Conservation (phyloP, 2,329 filamentous ascomycete species). For the Aspergillus sp. region DNA sequence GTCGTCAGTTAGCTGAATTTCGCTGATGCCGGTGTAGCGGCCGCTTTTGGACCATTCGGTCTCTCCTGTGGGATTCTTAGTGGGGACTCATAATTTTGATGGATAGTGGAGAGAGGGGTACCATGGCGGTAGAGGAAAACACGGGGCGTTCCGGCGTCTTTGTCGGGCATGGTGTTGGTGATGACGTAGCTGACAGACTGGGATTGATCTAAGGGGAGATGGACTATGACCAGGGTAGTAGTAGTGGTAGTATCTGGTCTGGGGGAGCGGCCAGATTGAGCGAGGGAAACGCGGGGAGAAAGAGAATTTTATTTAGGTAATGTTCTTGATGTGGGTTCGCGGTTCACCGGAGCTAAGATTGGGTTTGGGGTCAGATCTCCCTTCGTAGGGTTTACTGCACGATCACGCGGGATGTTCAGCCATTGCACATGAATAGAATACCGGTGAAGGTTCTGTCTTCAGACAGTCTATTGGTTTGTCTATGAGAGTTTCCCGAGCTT, state of each 20-base stretch:
- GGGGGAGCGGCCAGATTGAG: background rate
- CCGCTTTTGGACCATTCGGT: constrained; percentile 13
- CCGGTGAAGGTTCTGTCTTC: too few species aligned
- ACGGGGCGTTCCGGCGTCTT: constrained; percentile 36
- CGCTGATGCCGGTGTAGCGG: constrained; percentile 66
- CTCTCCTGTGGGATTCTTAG: constrained; percentile 1
- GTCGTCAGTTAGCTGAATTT: constrained; percentile 44
- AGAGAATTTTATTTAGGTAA: too few species aligned
- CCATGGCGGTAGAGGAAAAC: constrained; percentile 44
- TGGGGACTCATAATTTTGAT: background rate
- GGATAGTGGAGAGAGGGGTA: constrained; percentile 11
- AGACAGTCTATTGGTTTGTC: too few species aligned
- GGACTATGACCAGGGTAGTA: too few species aligned
- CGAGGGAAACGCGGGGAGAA: too few species aligned
- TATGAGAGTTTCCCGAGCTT: too few species aligned
- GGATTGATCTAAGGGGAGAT: too few species aligned
- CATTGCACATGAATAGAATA: too few species aligned
- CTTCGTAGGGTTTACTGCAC: too few species aligned
- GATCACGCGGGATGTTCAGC: too few species aligned
- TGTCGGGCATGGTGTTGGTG: constrained; percentile 34
- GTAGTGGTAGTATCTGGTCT: background rate
- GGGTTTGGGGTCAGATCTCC: background rate
- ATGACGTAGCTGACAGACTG: too few species aligned
- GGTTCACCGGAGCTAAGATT: background rate
- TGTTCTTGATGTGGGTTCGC: background rate